Percentiles rank a stretch among this genome's conserved stretches.
Conservation (phyloP, 108 stramenopile genomes). For the Nitzschia putrida region DNA sequence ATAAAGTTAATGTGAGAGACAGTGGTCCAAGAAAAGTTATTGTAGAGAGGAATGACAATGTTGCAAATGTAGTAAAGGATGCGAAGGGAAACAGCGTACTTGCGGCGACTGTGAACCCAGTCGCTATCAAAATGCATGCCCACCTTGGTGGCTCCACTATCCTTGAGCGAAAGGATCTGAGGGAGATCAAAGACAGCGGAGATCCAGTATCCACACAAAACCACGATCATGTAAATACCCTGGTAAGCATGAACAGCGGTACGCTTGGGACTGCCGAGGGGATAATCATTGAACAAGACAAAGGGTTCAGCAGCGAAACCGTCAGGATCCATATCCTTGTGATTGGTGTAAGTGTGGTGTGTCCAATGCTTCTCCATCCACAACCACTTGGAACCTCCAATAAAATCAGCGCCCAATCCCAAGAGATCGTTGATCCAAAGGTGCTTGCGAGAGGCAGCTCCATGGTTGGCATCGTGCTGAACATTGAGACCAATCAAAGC, state of each 20-base stretch:
- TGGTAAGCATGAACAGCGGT: conserved; percentile 75
- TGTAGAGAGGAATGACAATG: conserved; percentile 63
- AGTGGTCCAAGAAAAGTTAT: conserved; percentile 50
- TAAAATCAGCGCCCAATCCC: conserved; percentile 87
- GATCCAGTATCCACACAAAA: conserved; percentile 80
- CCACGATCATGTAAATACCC: conserved; percentile 61
- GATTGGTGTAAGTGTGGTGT: conserved; percentile 84
- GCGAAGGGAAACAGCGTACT: conserved; percentile 65
- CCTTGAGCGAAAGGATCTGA: conserved; percentile 69
- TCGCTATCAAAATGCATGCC: conserved; percentile 77
- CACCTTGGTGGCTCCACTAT: conserved; percentile 62
- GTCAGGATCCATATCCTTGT: conserved; percentile 80
- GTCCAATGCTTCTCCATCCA: conserved; percentile 94
- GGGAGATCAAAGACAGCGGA: conserved; percentile 77
- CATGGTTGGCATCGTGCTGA: conserved; percentile 96
- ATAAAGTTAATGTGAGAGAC: conserved; percentile 71
- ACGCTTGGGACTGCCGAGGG: conserved; percentile 65
- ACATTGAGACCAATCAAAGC: conserved; percentile 91
- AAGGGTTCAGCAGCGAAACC: conserved; percentile 83
- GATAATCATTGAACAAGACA: conserved; percentile 83
- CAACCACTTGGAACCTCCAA: conserved; percentile 86
- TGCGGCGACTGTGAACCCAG: conserved; percentile 54
- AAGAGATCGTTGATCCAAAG: conserved; percentile 81
- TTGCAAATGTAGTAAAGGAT: conserved; percentile 67
- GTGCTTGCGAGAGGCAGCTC: conserved; percentile 76